Conservation (phyloP, 2,329 filamentous ascomycete genomes). For the Aspergillus aculeatus region DNA sequence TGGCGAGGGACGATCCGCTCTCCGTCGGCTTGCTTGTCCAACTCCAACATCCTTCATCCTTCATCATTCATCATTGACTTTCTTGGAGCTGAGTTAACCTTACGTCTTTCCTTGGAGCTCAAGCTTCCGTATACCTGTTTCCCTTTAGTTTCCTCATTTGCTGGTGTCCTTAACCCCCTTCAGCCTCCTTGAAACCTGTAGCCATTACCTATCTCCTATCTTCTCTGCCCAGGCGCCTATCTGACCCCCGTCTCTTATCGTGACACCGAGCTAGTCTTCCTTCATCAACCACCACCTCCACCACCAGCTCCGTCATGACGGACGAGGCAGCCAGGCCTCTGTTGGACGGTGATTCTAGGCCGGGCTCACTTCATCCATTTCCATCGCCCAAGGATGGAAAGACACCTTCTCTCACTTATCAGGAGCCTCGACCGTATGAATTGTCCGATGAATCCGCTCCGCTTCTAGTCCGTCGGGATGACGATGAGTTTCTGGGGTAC, state of each 20-base stretch:
- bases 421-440: conserved; percentile 29
- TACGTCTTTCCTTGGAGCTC: not conserved
- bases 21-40: not conserved
- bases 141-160: too few relatives aligned
- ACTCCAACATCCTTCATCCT: not conserved
- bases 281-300: conserved; percentile 5
- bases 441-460: conserved; percentile 46
- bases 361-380: conserved; percentile 21
- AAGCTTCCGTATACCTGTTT: not conserved
- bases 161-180: too few relatives aligned
- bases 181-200: too few relatives aligned
- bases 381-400: conserved; percentile 15
- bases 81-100: not conserved
- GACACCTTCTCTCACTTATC: conserved; percentile 16
- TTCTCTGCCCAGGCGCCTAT: not conserved
- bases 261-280: not conserved
- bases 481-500: conserved; percentile 34
- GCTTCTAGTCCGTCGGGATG: conserved; percentile 37
- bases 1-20: not conserved
- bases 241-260: not conserved
- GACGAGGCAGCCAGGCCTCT: conserved; percentile 35
- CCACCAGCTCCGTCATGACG: conserved; percentile 29
- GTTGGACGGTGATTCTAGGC: conserved; percentile 25
- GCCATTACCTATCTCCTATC: too few relatives aligned
- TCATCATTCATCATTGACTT: not conserved